Percentiles rank a stretch among this genome's conserved stretches.
Evolutionary conservation across 2,329 filamentous ascomycete genomes (phyloP).

Genomic region (Xylaria sp.): DNA sequence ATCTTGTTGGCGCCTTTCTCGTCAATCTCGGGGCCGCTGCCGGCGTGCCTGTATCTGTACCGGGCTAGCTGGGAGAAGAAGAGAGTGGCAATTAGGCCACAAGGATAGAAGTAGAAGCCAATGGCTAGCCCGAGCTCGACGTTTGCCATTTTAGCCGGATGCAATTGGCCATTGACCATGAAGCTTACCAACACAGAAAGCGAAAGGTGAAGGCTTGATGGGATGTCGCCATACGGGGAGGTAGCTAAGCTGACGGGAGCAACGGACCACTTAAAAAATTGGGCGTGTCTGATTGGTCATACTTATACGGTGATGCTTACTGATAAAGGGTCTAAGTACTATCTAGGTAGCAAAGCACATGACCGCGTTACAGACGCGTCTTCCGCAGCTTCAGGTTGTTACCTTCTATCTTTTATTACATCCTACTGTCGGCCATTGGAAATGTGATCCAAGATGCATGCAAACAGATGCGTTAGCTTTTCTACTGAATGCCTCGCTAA

Average conservation of each 20-base stretch:
- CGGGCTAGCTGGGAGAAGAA: constrained; percentile 52
- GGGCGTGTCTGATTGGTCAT: constrained; percentile 12
- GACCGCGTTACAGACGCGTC: neutral
- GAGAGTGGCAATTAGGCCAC: constrained; percentile 53
- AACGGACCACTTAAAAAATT: constrained; percentile 4
- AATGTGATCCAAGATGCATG: too few species aligned
- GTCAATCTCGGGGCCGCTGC: constrained; percentile 43
- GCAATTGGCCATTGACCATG: constrained; percentile 27
- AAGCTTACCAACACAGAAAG: constrained; percentile 18
- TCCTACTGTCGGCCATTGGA: too few species aligned
- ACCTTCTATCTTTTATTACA: too few species aligned
- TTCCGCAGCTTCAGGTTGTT: neutral
- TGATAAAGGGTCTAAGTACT: neutral
- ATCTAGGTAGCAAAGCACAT: constrained; percentile 1
- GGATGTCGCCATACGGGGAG: neutral
- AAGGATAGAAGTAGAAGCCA: constrained; percentile 57
- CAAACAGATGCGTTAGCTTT: neutral
- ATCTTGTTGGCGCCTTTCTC: constrained; percentile 48
- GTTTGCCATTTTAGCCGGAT: constrained; percentile 48
- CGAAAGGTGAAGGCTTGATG: neutral
- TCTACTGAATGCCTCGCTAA: neutral
- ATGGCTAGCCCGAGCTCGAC: constrained; percentile 52
- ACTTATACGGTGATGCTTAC: constrained; percentile 4
- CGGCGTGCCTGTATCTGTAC: constrained; percentile 51
- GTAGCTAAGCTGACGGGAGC: constrained; percentile 7